Evolutionary conservation across 2,329 filamentous ascomycete genomes (phyloP).

Genomic region (Aspergillus ruber): DNA sequence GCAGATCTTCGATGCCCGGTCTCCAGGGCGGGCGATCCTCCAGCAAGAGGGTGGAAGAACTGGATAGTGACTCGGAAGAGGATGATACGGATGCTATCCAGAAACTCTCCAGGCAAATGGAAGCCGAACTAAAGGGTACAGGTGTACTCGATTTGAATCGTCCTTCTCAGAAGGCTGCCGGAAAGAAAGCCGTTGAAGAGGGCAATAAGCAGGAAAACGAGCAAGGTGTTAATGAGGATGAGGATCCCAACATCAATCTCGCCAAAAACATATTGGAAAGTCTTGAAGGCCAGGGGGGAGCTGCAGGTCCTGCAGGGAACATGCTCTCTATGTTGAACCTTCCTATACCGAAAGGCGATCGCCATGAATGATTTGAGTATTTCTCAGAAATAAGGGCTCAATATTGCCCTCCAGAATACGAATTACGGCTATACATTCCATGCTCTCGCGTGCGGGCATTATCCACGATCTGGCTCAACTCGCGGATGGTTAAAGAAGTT

Average conservation of each 20-base stretch:
- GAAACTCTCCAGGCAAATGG: conserved; percentile 40
- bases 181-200: conserved; percentile 8
- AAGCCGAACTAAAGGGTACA: conserved; percentile 41
- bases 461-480: background rate
- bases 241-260: conserved; percentile 78
- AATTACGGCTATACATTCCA: background rate
- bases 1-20: conserved; percentile 46
- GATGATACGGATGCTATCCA: conserved; percentile 56
- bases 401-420: background rate
- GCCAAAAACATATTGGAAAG: conserved; percentile 87
- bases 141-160: conserved; percentile 38
- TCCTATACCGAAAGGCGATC: conserved; percentile 70
- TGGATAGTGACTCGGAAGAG: conserved; percentile 43
- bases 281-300: conserved; percentile 82
- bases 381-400: background rate
- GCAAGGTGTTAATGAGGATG: conserved; percentile 38
- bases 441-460: background rate
- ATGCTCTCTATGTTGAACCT: conserved; percentile 81
- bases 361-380: conserved; percentile 2
- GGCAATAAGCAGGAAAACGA: conserved; percentile 17
- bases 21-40: conserved; percentile 15
- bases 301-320: conserved; percentile 80
- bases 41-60: conserved; percentile 37
- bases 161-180: conserved; percentile 10
- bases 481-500: no score